These are phyloP conservation scores for Solanum hybrid DNA, from an alignment of 305 asterid genomes.

Conservation along the genomic window DNA sequence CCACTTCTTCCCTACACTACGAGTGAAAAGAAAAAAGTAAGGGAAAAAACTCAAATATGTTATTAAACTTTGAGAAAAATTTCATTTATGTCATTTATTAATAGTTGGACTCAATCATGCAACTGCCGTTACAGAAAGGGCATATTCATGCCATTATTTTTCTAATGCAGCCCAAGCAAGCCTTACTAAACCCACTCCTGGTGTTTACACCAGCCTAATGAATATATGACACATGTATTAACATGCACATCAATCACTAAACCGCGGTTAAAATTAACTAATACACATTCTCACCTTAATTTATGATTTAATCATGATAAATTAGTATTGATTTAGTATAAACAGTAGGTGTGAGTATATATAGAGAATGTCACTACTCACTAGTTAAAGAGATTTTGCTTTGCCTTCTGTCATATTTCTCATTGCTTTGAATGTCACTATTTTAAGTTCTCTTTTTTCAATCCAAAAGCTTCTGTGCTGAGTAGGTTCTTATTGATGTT, in stretches of 20 bases:
- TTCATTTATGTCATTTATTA: not conserved
- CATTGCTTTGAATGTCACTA: not conserved
- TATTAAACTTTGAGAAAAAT: not conserved
- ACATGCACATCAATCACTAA: not conserved
- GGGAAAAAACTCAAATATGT: not conserved
- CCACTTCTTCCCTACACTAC: not conserved
- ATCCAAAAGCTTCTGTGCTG: not conserved
- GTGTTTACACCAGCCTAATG: not conserved
- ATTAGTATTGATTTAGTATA: not conserved
- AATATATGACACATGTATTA: not conserved
- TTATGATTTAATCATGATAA: not conserved
- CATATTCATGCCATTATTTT: not conserved
- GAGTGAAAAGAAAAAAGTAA: not conserved
- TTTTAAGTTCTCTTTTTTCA: not conserved
- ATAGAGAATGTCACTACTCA: not conserved
- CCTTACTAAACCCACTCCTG: not conserved
- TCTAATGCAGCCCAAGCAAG: not conserved
- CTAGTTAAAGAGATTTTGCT: not conserved
- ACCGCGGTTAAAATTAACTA: not conserved
- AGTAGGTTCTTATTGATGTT: not conserved
- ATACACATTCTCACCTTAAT: not conserved
- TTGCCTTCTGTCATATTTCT: not conserved
- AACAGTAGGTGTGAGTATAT: not conserved
- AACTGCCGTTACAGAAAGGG: not conserved
- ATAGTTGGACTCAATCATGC: not conserved